phyloP scores from a whole-genome alignment of 2,329 filamentous ascomycete genomes.

The Pseudogymnoascus sp. region DNA sequence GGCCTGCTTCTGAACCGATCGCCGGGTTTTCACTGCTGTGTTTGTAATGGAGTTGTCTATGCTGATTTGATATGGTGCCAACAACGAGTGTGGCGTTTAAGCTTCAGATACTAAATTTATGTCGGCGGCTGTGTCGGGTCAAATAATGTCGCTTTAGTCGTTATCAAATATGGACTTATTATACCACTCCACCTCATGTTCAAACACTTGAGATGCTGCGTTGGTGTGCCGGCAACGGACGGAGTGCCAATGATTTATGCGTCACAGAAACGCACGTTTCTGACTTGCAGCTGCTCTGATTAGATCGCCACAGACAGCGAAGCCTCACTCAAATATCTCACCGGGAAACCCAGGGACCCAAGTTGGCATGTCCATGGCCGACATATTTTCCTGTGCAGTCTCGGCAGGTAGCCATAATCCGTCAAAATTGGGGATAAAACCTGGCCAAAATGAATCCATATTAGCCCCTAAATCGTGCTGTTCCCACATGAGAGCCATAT shows the following conservation, averaged over 20 bases:
- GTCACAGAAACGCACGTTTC: neutral
- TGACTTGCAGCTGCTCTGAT: neutral
- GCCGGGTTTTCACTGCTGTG: neutral
- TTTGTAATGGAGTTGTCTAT: neutral
- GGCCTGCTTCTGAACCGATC: neutral
- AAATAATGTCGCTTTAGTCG: neutral
- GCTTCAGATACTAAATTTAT: neutral
- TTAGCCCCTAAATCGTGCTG: neutral
- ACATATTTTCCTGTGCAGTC: neutral
- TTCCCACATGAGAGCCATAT: constrained; percentile 8
- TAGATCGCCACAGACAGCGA: neutral
- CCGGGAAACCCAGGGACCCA: neutral
- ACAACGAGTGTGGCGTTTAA: neutral
- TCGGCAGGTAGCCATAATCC: constrained; percentile 6
- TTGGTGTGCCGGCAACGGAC: neutral
- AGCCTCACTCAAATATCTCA: neutral
- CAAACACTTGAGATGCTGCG: neutral
- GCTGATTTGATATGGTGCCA: neutral
- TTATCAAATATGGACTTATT: neutral
- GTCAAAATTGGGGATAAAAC: constrained; percentile 6
- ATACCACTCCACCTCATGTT: neutral
- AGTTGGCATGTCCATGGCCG: neutral
- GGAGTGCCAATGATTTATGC: neutral
- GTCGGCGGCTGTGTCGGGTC: neutral
- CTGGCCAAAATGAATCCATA: neutral